Evolutionary conservation across 2,329 filamentous ascomycete species (phyloP).

Genomic region (Ophiostoma novo-ulmi): DNA sequence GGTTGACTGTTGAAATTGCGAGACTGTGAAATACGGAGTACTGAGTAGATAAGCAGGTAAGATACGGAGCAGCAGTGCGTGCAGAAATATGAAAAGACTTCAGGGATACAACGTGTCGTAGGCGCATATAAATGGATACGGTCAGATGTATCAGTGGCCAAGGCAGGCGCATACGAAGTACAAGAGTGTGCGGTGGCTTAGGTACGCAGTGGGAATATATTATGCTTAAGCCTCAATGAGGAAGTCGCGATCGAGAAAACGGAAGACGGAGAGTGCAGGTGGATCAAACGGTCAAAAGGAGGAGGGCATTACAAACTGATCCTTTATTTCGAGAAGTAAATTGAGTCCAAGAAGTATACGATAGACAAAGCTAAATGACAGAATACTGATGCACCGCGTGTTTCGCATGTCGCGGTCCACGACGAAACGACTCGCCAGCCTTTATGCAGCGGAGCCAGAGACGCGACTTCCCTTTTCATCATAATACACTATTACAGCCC

Average conservation of each 20-base stretch:
- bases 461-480: constrained; percentile 19
- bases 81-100: background rate
- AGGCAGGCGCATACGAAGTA: background rate
- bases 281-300: constrained; percentile 17
- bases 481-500: constrained; percentile 13
- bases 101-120: background rate
- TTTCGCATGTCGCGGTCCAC: constrained; percentile 23
- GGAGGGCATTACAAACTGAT: background rate
- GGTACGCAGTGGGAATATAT: background rate
- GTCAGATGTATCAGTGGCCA: background rate
- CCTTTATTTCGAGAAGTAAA: background rate
- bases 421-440: constrained; percentile 15
- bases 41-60: background rate
- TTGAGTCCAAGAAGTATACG: constrained; percentile 6
- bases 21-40: background rate
- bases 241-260: constrained; percentile 19
- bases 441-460: constrained; percentile 24
- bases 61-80: background rate
- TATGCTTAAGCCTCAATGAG: background rate
- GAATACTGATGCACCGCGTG: constrained; percentile 23
- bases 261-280: constrained; percentile 11
- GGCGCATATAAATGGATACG: background rate
- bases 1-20: background rate
- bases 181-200: background rate
- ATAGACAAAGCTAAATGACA: background rate